A percentile compares a stretch with the other conserved stretches of the same genome.
Evolutionary conservation across 306 rosid species (phyloP).

Genomic region (Senna tora): DNA sequence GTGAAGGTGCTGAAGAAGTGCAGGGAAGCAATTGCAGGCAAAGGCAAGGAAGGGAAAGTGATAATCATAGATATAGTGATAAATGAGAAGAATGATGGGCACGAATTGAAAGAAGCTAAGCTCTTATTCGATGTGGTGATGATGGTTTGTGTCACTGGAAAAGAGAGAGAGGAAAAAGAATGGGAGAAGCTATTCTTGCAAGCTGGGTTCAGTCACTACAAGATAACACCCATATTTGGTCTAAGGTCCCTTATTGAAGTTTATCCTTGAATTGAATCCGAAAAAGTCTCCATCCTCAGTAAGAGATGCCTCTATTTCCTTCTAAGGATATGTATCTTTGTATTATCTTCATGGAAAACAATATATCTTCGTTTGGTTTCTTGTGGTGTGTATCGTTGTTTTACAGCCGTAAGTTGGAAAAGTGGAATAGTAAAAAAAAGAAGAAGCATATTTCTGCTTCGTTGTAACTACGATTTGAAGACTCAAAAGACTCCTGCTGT

Average conservation of each 20-base stretch:
- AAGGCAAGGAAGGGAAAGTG: slow-evolving; percentile 6
- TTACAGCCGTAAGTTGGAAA: background rate
- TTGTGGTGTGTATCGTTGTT: background rate
- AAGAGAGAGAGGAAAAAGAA: slow-evolving; percentile 17
- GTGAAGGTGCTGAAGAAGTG: background rate
- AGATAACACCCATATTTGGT: slow-evolving; percentile 37
- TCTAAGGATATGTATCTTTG: background rate
- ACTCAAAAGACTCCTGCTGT: no score
- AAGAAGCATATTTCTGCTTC: no score
- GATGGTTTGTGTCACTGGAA: slow-evolving; percentile 1
- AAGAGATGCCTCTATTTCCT: background rate
- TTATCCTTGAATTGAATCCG: slow-evolving; percentile 28
- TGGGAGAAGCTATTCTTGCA: slow-evolving; percentile 35
- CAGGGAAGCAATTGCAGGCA: slow-evolving; percentile 10
- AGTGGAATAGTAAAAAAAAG: no score
- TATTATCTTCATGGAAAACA: slow-evolving; percentile 1
- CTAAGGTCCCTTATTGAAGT: slow-evolving; percentile 52
- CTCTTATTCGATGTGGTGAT: slow-evolving; percentile 42
- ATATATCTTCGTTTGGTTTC: background rate
- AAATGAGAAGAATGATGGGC: background rate
- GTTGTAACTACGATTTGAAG: no score
- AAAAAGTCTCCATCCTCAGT: background rate
- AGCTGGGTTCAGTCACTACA: slow-evolving; percentile 48
- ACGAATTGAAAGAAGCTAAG: slow-evolving; percentile 37
- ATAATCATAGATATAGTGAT: slow-evolving; percentile 17